These are phyloP conservation scores for Coelastrella sp. DNA, from an alignment of 139 green algal species.

Conservation along the genomic window DNA sequence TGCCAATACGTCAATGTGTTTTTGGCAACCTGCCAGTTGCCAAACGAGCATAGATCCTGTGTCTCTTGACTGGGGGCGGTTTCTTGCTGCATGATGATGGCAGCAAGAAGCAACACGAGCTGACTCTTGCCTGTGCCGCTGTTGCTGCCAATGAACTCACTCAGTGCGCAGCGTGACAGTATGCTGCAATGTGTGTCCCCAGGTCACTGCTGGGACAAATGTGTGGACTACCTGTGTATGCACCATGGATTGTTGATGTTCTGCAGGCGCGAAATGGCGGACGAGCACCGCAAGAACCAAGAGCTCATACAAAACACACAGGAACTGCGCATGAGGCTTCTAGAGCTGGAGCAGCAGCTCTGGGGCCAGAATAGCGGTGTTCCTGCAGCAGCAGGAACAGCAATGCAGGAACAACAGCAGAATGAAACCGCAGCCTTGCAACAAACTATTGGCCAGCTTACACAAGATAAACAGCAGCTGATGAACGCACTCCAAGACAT, in stretches of 20 bases:
- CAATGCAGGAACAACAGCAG: not conserved
- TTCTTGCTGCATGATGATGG: no score
- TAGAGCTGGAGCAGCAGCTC: constrained; percentile 33
- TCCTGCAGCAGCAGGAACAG: not conserved
- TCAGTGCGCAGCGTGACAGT: not conserved
- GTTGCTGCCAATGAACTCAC: no score
- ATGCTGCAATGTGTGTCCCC: not conserved
- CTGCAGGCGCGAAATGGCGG: not conserved
- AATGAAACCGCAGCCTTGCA: not conserved
- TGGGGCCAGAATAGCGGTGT: constrained; percentile 11
- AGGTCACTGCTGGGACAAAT: not conserved
- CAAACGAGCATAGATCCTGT: no score
- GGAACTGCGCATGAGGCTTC: constrained; percentile 11
- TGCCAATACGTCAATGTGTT: no score
- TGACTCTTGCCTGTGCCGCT: no score
- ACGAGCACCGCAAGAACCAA: constrained; percentile 27
- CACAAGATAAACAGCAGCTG: constrained; percentile 41
- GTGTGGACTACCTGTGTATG: not conserved
- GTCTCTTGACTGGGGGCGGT: no score
- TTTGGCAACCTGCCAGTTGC: no score
- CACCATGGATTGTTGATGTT: not conserved
- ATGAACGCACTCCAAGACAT: constrained; percentile 23
- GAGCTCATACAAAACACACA: constrained; percentile 19
- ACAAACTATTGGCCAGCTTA: not conserved
- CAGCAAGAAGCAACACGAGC: no score